Base-by-base conservation (phyloP, 2,329 filamentous ascomycete species). In the Xylariaceae sp. region DNA sequence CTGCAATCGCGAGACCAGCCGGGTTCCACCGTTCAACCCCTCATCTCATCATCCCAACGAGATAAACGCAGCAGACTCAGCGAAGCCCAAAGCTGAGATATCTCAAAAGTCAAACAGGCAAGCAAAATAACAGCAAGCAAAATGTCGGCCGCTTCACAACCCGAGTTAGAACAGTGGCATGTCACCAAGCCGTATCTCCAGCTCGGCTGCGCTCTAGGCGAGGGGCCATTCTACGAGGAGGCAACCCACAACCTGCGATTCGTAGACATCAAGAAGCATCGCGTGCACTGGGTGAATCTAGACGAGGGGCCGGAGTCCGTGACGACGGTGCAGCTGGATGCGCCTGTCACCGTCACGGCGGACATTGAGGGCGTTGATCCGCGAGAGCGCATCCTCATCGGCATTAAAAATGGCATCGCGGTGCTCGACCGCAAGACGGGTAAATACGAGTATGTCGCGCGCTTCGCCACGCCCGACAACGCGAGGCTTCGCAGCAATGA, bases 341-440 rank as follows among this genome's bases (percentile, higher is more conserved):
- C 75, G 58, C 74, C 76, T 22, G 72, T 80, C 52, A 81, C 80
- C 21, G 85, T 89, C 43, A 96, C 92, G 39, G 87, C 87, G 50
- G 87, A 96, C 70, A 89, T 96, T 61, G 80, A 83, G 59, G 83
- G 86, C 56, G 74, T 76, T 46, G 79, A 85, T 66, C 75, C 81
- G 3, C 69, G 67, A 46, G 75, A 87, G 47, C 82, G 85, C 66
- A 86, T 96, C 68, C 75, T 89, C 53, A 80, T 92, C 62, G 91
- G 85, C 42, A 83, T 88, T 67, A 95, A 96, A 75, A 80, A 86
- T 68, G 91, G 91, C 55, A 82, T 89, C 63, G 91, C 89, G n/a
- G 76, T 89, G 49, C 78, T 92, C 61, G 83, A 95, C 68, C 82
- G 86, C 57, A 71, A 72, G 63, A 75, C 77, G 19, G 81, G 77